Conservation (phyloP, 371 early-diverging fungal species). For the Apophysomyces sp. region DNA sequence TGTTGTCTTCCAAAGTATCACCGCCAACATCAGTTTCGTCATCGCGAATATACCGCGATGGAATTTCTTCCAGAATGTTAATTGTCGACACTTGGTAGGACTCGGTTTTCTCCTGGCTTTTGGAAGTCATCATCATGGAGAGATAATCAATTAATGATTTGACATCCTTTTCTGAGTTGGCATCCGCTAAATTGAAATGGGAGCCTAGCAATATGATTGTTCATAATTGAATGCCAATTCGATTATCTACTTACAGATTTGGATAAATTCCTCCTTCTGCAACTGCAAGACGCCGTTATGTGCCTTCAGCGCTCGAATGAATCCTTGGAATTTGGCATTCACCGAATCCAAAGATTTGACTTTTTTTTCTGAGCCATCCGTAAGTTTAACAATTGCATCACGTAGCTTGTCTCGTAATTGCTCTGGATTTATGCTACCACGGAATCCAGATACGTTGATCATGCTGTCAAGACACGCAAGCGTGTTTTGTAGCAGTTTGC, state of each 20-base stretch:
- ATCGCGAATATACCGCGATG: slow-evolving; percentile 23
- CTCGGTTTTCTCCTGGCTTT: slow-evolving; percentile 16
- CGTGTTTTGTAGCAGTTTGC: slow-evolving; percentile 12
- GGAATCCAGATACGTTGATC: slow-evolving; percentile 39
- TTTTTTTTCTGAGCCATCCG: background rate
- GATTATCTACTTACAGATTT: slow-evolving; percentile 20
- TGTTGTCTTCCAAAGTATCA: slow-evolving; percentile 30
- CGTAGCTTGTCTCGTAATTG: slow-evolving; percentile 17
- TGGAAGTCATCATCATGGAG: slow-evolving; percentile 25
- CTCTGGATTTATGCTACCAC: slow-evolving; percentile 16
- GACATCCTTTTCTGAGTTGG: slow-evolving; percentile 16
- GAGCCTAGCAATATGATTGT: slow-evolving; percentile 15
- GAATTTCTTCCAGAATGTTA: slow-evolving; percentile 27
- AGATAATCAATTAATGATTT: slow-evolving; percentile 38
- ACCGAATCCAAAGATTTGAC: slow-evolving; percentile 16
- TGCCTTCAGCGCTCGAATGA: slow-evolving; percentile 19
- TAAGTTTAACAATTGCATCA: slow-evolving; percentile 10
- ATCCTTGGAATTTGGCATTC: slow-evolving; percentile 31
- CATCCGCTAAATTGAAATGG: slow-evolving; percentile 23
- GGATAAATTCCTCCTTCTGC: slow-evolving; percentile 30
- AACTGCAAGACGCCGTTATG: slow-evolving; percentile 21
- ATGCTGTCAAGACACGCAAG: slow-evolving; percentile 37
- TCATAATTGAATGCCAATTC: background rate
- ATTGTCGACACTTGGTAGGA: slow-evolving; percentile 35
- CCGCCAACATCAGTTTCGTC: slow-evolving; percentile 13